A percentile compares a stretch with the other conserved stretches of the same genome.
These are phyloP conservation scores for Clausena lansium DNA, from an alignment of 345 rosid genomes.

Conservation along the genomic window DNA sequence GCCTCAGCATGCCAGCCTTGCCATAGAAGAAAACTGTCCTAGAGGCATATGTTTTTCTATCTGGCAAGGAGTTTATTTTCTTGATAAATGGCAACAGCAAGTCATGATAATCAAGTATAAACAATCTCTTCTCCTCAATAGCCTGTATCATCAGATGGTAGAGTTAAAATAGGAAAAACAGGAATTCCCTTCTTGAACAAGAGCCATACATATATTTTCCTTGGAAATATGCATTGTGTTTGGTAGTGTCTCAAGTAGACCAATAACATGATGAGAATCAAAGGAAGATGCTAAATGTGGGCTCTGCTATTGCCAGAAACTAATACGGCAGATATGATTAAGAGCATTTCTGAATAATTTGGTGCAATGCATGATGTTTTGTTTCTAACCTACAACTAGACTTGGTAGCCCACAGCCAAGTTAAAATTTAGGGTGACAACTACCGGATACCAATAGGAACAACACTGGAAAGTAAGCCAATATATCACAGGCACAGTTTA, in stretches of 20 bases:
- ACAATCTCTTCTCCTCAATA: constrained; percentile 75
- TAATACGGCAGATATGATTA: background rate
- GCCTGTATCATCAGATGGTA: constrained; percentile 50
- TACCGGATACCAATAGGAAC: background rate
- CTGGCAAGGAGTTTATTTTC: constrained; percentile 69
- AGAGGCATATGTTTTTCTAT: constrained; percentile 79
- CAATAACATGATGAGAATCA: background rate
- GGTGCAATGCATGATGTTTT: background rate
- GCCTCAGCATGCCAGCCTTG: constrained; percentile 46
- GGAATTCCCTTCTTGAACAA: background rate
- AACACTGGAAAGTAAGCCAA: background rate
- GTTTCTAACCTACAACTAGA: background rate
- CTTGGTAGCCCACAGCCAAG: no score
- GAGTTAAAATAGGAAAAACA: background rate
- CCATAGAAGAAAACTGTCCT: constrained; percentile 68
- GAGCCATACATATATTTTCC: background rate
- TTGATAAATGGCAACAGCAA: constrained; percentile 72
- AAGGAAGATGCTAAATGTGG: background rate
- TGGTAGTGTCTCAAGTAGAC: background rate
- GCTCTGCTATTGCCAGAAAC: background rate
- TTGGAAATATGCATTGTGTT: background rate
- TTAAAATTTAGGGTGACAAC: no score
- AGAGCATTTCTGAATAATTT: background rate
- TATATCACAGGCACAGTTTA: background rate
- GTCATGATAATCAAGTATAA: constrained; percentile 84